phyloP scores from a whole-genome alignment of 1,284 basidiomycete species.

The Sporisorium scitamineum region DNA sequence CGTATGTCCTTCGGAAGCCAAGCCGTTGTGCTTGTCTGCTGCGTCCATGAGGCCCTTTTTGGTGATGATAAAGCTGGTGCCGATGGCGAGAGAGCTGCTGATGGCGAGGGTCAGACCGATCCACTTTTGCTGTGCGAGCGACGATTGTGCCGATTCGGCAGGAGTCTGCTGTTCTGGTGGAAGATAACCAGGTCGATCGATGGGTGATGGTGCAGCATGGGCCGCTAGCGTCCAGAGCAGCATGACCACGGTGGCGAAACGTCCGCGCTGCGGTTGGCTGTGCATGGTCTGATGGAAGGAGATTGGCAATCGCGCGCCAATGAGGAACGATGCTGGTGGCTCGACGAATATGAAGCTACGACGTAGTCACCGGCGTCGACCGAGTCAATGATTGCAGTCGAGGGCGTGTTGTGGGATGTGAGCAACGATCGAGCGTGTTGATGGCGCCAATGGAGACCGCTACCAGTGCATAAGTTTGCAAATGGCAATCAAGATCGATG shows the following conservation, averaged over 20 bases:
- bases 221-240: constrained; percentile 24
- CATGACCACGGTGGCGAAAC: constrained; percentile 25
- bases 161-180: constrained; percentile 40
- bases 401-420: neutral
- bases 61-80: constrained; percentile 69
- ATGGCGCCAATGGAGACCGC: neutral
- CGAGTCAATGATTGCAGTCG: neutral
- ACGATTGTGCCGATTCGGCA: constrained; percentile 36
- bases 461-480: neutral
- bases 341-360: neutral
- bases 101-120: constrained; percentile 67
- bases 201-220: constrained; percentile 25
- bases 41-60: constrained; percentile 69
- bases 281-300: constrained; percentile 8
- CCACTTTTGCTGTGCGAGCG: constrained; percentile 67
- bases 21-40: constrained; percentile 60
- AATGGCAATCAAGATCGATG: neutral
- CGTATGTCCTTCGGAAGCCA: constrained; percentile 67
- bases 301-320: neutral
- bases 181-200: constrained; percentile 42
- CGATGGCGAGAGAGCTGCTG: constrained; percentile 66
- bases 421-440: neutral
- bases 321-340: neutral
- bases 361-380: neutral
- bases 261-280: too few species aligned